Percentiles rank a stretch among this genome's conserved stretches.
phyloP scores from a whole-genome alignment of 306 rosid genomes.

The Spatholobus suberectus region DNA sequence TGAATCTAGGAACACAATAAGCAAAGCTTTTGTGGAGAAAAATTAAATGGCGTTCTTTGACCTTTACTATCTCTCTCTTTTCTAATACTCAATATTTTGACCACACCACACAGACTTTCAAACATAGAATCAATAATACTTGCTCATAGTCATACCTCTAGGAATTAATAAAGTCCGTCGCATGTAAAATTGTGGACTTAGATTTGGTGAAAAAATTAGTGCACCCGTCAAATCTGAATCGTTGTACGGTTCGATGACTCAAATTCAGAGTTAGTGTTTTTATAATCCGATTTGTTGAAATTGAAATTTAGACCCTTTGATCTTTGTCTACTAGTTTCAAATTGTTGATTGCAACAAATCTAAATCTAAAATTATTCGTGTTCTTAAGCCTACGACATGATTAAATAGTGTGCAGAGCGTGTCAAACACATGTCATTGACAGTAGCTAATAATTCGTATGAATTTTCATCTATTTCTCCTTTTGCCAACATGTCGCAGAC shows the following conservation, averaged over 20 bases:
- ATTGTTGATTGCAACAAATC: neutral
- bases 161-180: neutral
- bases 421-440: neutral
- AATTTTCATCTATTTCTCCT: neutral
- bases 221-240: neutral
- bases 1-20: neutral
- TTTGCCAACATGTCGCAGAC: conserved; percentile 8
- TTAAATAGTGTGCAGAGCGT: neutral
- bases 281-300: neutral
- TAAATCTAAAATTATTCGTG: neutral
- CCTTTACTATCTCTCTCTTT: neutral
- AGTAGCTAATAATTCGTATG: neutral
- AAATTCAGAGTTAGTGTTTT: neutral
- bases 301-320: neutral
- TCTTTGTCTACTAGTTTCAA: neutral
- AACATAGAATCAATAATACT: neutral
- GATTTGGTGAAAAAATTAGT: neutral
- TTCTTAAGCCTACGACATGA: neutral
- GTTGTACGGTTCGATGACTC: neutral
- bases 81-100: neutral
- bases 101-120: neutral
- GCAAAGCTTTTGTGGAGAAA: neutral
- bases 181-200: neutral
- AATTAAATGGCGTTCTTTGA: neutral
- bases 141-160: neutral